Conservation (phyloP, 2,329 filamentous ascomycete species). For the Aureobasidium musti region DNA sequence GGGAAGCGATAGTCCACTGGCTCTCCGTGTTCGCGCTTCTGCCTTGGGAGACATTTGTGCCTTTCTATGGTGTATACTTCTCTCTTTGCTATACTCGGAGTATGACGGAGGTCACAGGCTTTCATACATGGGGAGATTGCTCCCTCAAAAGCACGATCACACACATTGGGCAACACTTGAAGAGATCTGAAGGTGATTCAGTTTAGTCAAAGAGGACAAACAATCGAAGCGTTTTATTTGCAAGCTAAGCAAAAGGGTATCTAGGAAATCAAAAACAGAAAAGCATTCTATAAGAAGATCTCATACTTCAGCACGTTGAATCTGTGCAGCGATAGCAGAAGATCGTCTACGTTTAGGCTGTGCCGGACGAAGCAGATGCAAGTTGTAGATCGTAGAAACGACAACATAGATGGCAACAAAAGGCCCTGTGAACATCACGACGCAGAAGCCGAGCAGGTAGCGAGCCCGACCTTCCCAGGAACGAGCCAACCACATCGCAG, state of each 20-base stretch:
- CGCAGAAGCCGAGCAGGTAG: conserved; percentile 38
- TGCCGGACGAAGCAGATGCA: conserved; percentile 37
- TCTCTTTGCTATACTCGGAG: too few species aligned
- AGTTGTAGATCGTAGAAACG: conserved; percentile 47
- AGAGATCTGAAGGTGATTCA: too few species aligned
- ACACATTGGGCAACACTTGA: too few species aligned
- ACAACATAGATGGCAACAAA: conserved; percentile 51
- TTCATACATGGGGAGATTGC: too few species aligned
- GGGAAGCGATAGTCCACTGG: too few species aligned
- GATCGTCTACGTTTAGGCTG: neutral
- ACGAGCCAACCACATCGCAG: conserved; percentile 39
- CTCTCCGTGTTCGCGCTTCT: too few species aligned
- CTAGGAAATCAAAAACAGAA: neutral
- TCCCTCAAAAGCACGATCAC: too few species aligned
- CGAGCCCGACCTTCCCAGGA: conserved; percentile 36
- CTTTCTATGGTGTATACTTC: too few species aligned
- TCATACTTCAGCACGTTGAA: neutral
- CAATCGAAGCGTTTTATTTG: neutral
- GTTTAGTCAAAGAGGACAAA: neutral
- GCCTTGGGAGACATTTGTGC: too few species aligned
- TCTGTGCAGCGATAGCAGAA: neutral
- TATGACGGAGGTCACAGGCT: too few species aligned
- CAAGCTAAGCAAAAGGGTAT: conserved; percentile 1
- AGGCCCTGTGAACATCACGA: conserved; percentile 40
- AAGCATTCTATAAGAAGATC: neutral